Evolutionary conservation across 495 filamentous ascomycete genomes (phyloP).

Genomic region (Aspergillus cristatus): DNA sequence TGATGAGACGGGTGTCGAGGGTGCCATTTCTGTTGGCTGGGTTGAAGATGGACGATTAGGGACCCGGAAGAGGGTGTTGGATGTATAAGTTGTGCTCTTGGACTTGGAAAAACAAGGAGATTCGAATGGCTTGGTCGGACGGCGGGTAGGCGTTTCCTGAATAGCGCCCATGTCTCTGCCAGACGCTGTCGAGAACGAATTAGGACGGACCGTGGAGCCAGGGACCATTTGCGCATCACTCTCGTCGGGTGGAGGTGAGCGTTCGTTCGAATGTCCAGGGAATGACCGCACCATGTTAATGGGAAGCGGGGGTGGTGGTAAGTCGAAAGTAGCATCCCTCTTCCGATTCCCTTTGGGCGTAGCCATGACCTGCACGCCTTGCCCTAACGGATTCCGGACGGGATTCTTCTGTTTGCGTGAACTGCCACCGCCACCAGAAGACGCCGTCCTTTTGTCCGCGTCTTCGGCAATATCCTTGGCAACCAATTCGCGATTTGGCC

Average conservation of each 20-base stretch:
- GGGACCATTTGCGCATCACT: slow-evolving; percentile 13
- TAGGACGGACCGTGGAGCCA: slow-evolving; percentile 12
- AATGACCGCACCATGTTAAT: slow-evolving; percentile 16
- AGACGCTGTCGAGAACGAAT: slow-evolving; percentile 7
- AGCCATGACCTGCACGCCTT: slow-evolving; percentile 63
- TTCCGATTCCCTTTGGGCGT: slow-evolving; percentile 54
- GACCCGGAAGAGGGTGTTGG: slow-evolving; percentile 26
- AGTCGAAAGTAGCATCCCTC: slow-evolving; percentile 23
- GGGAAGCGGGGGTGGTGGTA: slow-evolving; percentile 24
- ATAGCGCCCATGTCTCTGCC: slow-evolving; percentile 20
- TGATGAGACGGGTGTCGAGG: slow-evolving; percentile 26
- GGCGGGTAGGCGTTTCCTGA: slow-evolving; percentile 48
- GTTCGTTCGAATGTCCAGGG: slow-evolving; percentile 1
- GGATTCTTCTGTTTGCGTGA: slow-evolving; percentile 56
- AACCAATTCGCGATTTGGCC: slow-evolving; percentile 75
- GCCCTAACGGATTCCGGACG: slow-evolving; percentile 46
- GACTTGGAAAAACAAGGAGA: slow-evolving; percentile 13
- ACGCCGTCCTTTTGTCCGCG: slow-evolving; percentile 47
- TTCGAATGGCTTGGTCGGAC: slow-evolving; percentile 26
- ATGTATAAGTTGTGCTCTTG: slow-evolving; percentile 3
- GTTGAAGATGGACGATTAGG: slow-evolving; percentile 29
- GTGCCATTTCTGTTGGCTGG: slow-evolving; percentile 17
- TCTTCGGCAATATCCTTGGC: slow-evolving; percentile 63
- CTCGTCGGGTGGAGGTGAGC: slow-evolving; percentile 10
- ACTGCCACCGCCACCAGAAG: slow-evolving; percentile 12